phyloP scores from a whole-genome alignment of 352 stramenopile species.

The Blastocystis sp. region DNA sequence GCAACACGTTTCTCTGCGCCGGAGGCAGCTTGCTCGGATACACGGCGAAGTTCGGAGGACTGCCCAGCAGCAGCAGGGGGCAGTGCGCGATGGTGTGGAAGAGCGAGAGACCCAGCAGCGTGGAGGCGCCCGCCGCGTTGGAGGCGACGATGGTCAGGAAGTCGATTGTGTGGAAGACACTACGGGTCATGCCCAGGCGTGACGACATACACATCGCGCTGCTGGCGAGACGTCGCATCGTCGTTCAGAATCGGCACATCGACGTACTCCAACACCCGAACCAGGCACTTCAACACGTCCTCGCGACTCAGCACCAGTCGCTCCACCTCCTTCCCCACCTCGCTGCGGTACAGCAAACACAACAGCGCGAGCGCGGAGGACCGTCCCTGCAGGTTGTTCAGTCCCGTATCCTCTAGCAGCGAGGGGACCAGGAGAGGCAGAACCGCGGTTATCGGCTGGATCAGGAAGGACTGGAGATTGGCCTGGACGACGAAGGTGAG shows the following conservation, averaged over 20 bases:
- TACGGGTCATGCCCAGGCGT: not conserved
- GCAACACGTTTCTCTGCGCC: slow-evolving; percentile 4
- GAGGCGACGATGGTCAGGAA: slow-evolving; percentile 21
- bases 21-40: slow-evolving; percentile 30
- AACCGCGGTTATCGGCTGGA: not conserved
- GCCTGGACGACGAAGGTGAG: not conserved
- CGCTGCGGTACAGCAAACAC: slow-evolving; percentile 9
- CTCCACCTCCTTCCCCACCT: not conserved
- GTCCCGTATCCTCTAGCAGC: slow-evolving; percentile 11
- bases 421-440: slow-evolving; percentile 19
- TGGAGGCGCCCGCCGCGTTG: not conserved
- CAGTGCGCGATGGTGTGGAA: slow-evolving; percentile 27
- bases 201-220: slow-evolving; percentile 14
- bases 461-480: not conserved
- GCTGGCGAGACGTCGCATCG: not conserved
- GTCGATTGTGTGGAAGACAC: not conserved
- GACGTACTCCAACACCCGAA: slow-evolving; percentile 1
- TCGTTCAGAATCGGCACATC: slow-evolving; percentile 10
- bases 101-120: slow-evolving; percentile 17
- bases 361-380: slow-evolving; percentile 6
- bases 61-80: slow-evolving; percentile 34
- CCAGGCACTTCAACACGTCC: slow-evolving; percentile 1
- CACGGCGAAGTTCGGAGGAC: slow-evolving; percentile 13
- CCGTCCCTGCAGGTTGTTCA: slow-evolving; percentile 17
- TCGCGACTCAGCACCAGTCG: not conserved